Base-by-base conservation (phyloP, 2,329 filamentous ascomycete genomes). In the Emydomyces testavorans region DNA sequence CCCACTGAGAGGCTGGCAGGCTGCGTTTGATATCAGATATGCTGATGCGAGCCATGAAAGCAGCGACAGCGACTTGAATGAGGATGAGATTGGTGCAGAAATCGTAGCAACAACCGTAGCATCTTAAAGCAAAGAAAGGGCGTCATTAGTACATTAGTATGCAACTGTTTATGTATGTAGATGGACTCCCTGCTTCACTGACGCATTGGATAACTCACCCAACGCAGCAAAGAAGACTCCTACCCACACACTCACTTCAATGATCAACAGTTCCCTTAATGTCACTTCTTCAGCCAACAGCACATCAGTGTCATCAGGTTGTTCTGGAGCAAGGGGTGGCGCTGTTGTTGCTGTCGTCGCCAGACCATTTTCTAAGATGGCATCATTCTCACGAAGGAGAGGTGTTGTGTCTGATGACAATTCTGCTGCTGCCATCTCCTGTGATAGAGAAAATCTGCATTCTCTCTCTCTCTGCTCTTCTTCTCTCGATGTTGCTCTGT, bases 21-120 rank as follows among this genome's bases (percentile, higher is more conserved):
- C 86, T 1, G 88, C 84, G 63, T 90, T 94, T 55, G 87, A 83
- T 58, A 94, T 88, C 23, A 94, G 75, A 62, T 94, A 94, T 16
- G 85, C 82, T 0, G 85, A 84, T 0, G 86, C 88, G 6, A 94
- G 79, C 88, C 88, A 94, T 0, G 86, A 89, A 37, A 94, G 74
- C 3, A 92, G 72, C 16, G 81, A 83, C 23, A 94, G 77, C 1
- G 85, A 93, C 50, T 81, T 73, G 66, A 94, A 94, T 36, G 83
- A 82, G 60, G 80, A 84, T 20, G 85, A 85, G 53, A 95, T 94
- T 6, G 88, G 85, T 0, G 78, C 84, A 0, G 85, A 82, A 1
- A 94, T 75, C 0, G 88, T 94, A 6, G 88, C 87, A 56, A 94
- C 85, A 53, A 94, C 82, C 40, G 85, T 92, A 1, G 77, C 78